These are phyloP conservation scores for Aspergillus proliferans DNA, from an alignment of 2,329 filamentous ascomycete species.

Conservation along the genomic window DNA sequence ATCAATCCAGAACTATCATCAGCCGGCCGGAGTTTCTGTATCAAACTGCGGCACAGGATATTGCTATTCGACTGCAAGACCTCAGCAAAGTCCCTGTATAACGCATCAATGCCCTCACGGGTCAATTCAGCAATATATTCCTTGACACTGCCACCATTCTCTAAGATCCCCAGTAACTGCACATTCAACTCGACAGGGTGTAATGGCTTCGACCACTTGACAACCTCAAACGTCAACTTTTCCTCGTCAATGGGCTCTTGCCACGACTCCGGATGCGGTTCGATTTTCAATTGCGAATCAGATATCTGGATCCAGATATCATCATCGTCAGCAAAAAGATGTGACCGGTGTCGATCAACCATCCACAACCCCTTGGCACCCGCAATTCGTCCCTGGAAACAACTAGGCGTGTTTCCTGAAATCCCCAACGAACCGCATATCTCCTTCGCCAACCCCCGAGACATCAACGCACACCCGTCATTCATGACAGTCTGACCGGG, in stretches of 20 bases:
- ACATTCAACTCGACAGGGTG: conserved; percentile 45
- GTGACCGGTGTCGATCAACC: conserved; percentile 38
- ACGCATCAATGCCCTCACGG: conserved; percentile 27
- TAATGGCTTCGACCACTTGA: conserved; percentile 42
- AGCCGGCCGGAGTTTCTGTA: conserved; percentile 27
- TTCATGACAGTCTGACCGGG: conserved; percentile 36
- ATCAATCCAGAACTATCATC: conserved; percentile 17
- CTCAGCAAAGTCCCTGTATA: conserved; percentile 30
- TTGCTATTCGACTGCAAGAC: conserved; percentile 30
- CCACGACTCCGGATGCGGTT: conserved; percentile 34
- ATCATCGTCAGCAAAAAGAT: conserved; percentile 21
- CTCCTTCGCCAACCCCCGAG: conserved; percentile 42
- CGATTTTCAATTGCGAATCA: conserved; percentile 53
- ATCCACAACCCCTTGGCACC: conserved; percentile 60
- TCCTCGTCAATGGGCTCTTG: conserved; percentile 30
- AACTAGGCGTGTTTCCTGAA: conserved; percentile 40
- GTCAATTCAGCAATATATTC: conserved; percentile 40
- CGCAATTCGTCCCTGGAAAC: conserved; percentile 53
- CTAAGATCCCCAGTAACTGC: conserved; percentile 51
- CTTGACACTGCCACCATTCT: conserved; percentile 44
- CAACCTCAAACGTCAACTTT: conserved; percentile 53
- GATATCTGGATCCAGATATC: conserved; percentile 52
- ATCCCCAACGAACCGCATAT: conserved; percentile 43
- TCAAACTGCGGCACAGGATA: conserved; percentile 30
- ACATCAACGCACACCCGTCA: conserved; percentile 52